phyloP scores from a whole-genome alignment of 306 rosid species.

The Cucurbita moschata region DNA sequence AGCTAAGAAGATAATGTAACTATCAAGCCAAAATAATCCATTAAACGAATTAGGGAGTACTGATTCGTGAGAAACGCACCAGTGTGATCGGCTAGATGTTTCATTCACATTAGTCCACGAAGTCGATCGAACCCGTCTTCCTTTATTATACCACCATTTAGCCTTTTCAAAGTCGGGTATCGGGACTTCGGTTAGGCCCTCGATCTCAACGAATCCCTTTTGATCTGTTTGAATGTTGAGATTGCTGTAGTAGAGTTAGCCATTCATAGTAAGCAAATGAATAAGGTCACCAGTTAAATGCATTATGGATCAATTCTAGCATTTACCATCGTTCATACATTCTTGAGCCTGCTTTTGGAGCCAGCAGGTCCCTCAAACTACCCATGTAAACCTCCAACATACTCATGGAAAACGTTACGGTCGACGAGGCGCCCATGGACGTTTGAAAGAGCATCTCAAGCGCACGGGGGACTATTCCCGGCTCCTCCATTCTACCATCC shows the following conservation, averaged over 20 bases:
- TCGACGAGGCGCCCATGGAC: conserved; percentile 28
- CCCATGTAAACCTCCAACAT: conserved; percentile 98
- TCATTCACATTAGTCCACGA: conserved; percentile 92
- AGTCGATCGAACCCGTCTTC: conserved; percentile 69
- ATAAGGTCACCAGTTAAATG: background rate
- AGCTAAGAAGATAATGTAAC: conserved; percentile 86
- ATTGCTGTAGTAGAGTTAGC: conserved; percentile 37
- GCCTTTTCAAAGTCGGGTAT: conserved; percentile 60
- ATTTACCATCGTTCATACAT: conserved; percentile 55
- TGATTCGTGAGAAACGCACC: conserved; percentile 53
- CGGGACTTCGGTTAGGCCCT: conserved; percentile 80
- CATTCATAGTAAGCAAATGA: conserved; percentile 9
- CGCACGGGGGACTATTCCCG: conserved; percentile 72
- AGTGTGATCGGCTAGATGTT: conserved; percentile 95
- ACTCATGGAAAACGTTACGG: conserved; percentile 64
- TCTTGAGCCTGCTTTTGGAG: conserved; percentile 43
- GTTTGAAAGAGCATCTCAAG: conserved; percentile 64
- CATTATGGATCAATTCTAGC: background rate
- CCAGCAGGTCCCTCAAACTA: conserved; percentile 58
- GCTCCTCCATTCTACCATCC: conserved; percentile 72
- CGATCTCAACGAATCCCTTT: conserved; percentile 69
- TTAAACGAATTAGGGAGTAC: conserved; percentile 17
- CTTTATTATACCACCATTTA: conserved; percentile 76
- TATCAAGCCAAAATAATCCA: conserved; percentile 61
- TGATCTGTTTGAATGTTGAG: conserved; percentile 93